Conservation (phyloP, 441 rosid species). For the Erodium trifolium region DNA sequence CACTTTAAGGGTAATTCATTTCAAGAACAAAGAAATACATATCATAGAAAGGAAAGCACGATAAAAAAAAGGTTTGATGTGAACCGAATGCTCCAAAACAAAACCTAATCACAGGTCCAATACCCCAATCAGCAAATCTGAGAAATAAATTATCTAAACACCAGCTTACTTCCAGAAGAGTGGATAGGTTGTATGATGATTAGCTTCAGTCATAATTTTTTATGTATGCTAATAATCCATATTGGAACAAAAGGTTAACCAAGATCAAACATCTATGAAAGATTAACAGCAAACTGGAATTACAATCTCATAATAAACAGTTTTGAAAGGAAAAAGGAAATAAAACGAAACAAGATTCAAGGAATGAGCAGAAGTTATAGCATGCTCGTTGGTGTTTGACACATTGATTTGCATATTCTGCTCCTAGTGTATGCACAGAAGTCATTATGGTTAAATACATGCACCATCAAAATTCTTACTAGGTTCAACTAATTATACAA, state of each 20-base stretch:
- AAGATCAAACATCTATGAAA: background rate
- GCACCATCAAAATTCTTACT: background rate
- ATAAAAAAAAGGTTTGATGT: too few relatives aligned
- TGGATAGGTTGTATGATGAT: too few relatives aligned
- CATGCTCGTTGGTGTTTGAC: background rate
- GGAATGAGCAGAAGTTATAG: background rate
- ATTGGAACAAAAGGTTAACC: background rate
- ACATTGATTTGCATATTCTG: background rate
- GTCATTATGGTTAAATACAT: background rate
- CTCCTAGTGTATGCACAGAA: background rate
- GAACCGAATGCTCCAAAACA: too few relatives aligned
- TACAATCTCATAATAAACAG: background rate
- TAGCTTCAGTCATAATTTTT: too few relatives aligned
- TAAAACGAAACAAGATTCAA: background rate
- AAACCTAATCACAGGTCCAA: too few relatives aligned
- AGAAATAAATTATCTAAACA: too few relatives aligned
- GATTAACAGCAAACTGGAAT: background rate
- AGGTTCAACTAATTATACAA: background rate
- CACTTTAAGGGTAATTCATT: too few relatives aligned
- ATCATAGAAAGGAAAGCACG: too few relatives aligned
- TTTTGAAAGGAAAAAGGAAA: background rate
- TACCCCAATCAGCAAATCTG: too few relatives aligned
- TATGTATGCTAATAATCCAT: background rate
- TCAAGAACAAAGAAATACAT: too few relatives aligned
- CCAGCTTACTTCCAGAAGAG: too few relatives aligned